These are phyloP conservation scores for Penicillium brevicompactum DNA, from an alignment of 2,329 filamentous ascomycete species.

Conservation along the genomic window DNA sequence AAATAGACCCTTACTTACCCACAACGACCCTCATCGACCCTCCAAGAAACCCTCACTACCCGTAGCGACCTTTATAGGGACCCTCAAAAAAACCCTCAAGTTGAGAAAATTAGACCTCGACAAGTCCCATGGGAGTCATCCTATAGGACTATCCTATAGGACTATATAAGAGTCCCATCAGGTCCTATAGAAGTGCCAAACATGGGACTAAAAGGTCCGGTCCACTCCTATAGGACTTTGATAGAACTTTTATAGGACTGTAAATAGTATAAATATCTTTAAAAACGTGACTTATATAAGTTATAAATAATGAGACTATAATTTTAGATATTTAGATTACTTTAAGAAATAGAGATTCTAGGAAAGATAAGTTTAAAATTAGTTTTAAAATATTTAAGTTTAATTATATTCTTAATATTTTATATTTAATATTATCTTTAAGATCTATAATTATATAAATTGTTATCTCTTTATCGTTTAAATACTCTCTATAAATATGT, in stretches of 20 bases:
- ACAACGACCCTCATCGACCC: too few relatives aligned
- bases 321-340: too few relatives aligned
- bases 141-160: too few relatives aligned
- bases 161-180: too few relatives aligned
- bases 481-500: too few relatives aligned
- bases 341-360: too few relatives aligned
- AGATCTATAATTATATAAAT: too few relatives aligned
- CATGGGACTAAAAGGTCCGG: neutral
- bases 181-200: neutral
- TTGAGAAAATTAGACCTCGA: neutral
- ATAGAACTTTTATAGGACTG: neutral
- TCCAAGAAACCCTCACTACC: too few relatives aligned
- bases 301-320: too few relatives aligned
- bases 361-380: neutral
- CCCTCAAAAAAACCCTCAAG: neutral
- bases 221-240: neutral
- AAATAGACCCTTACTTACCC: neutral
- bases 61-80: neutral
- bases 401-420: neutral
- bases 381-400: neutral
- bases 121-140: too few relatives aligned
- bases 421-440: too few relatives aligned
- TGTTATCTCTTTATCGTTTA: too few relatives aligned
- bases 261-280: neutral
- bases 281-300: neutral